Evolutionary conservation across 2,329 filamentous ascomycete species (phyloP), one percentile per base, ranked within the genome.

Genomic region (Neocucurbitaria cava): DNA sequence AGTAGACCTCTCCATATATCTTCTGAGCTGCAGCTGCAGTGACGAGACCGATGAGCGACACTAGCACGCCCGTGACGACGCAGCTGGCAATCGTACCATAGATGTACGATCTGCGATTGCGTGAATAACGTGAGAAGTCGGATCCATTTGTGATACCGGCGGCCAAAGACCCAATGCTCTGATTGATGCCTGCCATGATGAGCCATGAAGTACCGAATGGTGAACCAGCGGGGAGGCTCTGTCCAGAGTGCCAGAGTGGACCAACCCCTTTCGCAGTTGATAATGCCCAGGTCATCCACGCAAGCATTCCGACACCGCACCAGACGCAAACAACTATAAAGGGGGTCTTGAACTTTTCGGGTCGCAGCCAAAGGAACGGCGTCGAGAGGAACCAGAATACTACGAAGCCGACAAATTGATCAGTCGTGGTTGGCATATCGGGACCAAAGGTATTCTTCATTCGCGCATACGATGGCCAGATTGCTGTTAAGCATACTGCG

Each of bases 361-460:
- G 80, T 0, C 76, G 75, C n/a, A 83, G 77, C 68, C 77, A 79
- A 2, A 83, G 65, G 54, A 84, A 81, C 0, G 81, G 81, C 0
- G 69, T 69, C 1, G 69, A 74, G 0, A 76, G 51, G 17, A 72
- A 68, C 70, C 70, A 73, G 41, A 74, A 76, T 0, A 74, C 54
- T 0, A 74, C 67, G 33, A 74, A 76, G 13, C 72, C 72, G 9
- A 75, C 62, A 18, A 75, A 74, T 26, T 75, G 66, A 36, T 72
- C 66, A 3, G 73, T 75, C 15, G 72, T 76, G 0, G 72, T 69
- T 4, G 71, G 69, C 65, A 74, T 74, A 26, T 62, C 61, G 0
- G 71, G 48, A 3, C 70, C 68, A 21, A 75, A 70, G 0, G 66
- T 72, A 33, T 75, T 75, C 11, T 60, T 59, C 40, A 75, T 74